Base-by-base conservation (phyloP, 1,284 basidiomycete species). In the Moesziomyces globuligerus region DNA sequence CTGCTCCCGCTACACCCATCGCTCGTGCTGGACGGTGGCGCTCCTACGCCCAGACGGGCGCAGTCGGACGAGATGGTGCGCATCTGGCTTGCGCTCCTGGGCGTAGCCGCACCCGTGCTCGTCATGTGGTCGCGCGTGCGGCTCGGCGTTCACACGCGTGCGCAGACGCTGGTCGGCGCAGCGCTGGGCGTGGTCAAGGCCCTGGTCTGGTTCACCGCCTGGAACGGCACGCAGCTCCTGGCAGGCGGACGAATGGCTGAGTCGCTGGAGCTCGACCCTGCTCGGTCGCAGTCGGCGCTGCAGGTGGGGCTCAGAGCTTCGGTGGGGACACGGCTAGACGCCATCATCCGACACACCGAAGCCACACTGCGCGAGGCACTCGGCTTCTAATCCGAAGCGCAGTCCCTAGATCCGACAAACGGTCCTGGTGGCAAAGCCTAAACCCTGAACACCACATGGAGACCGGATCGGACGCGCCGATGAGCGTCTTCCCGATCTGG, bases 51-150 rank as follows among this genome's bases (percentile, higher is more conserved):
- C 20, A 36, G 41, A n/a, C 15, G 40, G n/a, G 38, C 42, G 7
- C 17, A 36, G 23, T 41, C 48, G n/a, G 57, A 66, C n/a, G 17
- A 10, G n/a, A 55, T 65, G 61, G 41, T 51, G 4, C 49, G 58
- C 2, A 37, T 52, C 7, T 62, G 70, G 62, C 41, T 73, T 6
- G 60, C 53, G 3, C 18, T 65, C 15, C 10, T 74, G 3, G 55
- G 67, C 1, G 34, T 70, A 4, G 52, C 48, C 17, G 48, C 52
- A 0, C 72, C 72, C 0, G 51, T 67, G 9, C 48, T 60, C 3
- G 72, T 74, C 42, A 74, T 74, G 66, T 74, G 72, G 72, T 74
- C 72, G 2, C 47, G 72, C 3, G 66, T 74, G n/a, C 40, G 56
- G 15, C 53, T 74, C 11, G 72, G 72, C 18, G 67, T 74, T 0